Evolutionary conservation across 148 eudicot species (phyloP).

Genomic region (Rheum nobile): DNA sequence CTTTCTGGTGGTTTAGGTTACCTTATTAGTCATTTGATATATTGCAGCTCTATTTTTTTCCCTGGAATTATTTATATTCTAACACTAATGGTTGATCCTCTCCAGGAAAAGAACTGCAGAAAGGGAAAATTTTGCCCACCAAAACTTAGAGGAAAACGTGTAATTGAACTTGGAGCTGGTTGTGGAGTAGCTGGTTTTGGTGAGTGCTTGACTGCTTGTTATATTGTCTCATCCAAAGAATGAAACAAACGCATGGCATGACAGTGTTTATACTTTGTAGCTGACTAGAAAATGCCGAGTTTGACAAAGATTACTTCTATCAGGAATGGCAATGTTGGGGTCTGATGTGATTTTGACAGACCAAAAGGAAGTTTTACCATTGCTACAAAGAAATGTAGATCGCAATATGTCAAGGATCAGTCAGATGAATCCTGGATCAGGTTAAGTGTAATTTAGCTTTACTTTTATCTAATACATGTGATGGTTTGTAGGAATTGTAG

Average conservation of each 20-base stretch:
- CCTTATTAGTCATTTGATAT: neutral
- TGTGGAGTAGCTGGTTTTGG: constrained; percentile 99
- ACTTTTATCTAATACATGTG: neutral
- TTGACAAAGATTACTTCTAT: constrained; percentile 5
- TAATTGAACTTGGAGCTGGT: constrained; percentile 94
- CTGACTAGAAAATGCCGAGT: neutral
- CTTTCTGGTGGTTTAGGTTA: neutral
- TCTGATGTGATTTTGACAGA: constrained; percentile 84
- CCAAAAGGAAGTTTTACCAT: constrained; percentile 80
- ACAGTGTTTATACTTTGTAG: neutral
- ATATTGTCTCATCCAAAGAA: neutral
- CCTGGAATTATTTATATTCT: neutral
- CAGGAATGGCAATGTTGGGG: constrained; percentile 92
- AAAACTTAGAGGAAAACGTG: constrained; percentile 85
- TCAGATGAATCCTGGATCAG: constrained; percentile 51
- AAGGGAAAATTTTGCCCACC: constrained; percentile 82
- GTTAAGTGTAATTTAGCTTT: constrained; percentile 13
- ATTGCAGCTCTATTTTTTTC: neutral
- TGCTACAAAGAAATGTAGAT: constrained; percentile 74
- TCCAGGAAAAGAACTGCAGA: constrained; percentile 76
- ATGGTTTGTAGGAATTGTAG: neutral
- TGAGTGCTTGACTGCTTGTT: constrained; percentile 22
- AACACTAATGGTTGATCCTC: constrained; percentile 5
- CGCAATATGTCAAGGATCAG: constrained; percentile 68
- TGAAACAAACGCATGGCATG: neutral